A percentile compares a stretch with the other conserved stretches of the same genome.
Conservation (phyloP, 352 stramenopile genomes). For the Phytophthora nicotianae region DNA sequence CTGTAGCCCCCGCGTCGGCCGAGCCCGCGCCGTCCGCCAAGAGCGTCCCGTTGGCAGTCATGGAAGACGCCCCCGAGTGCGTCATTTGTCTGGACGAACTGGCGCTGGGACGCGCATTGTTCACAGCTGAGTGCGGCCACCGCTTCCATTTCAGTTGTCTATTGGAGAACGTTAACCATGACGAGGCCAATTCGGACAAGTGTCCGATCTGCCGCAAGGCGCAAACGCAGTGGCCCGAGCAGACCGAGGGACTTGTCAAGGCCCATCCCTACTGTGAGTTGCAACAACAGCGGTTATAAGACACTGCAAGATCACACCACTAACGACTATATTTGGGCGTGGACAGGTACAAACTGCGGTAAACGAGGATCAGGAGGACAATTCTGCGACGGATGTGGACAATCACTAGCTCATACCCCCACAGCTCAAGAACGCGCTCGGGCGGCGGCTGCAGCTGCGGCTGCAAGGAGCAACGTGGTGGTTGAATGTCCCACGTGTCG, state of each 20-base stretch:
- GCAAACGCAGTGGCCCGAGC: conserved; percentile 85
- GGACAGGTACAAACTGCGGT: conserved; percentile 69
- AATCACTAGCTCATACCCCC: conserved; percentile 73
- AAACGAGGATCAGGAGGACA: conserved; percentile 74
- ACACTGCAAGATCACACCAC: not conserved
- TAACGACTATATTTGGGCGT: conserved; percentile 7
- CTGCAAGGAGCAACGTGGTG: conserved; percentile 71
- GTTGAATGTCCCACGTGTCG: conserved; percentile 77
- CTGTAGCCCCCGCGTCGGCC: conserved; percentile 27
- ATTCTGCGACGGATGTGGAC: conserved; percentile 76
- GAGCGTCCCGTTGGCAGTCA: conserved; percentile 48
- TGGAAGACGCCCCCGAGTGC: conserved; percentile 70
- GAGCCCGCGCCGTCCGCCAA: conserved; percentile 13
- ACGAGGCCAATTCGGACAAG: conserved; percentile 89
- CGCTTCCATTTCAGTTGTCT: conserved; percentile 88
- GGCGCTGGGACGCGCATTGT: conserved; percentile 64
- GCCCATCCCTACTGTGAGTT: conserved; percentile 80
- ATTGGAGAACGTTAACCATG: conserved; percentile 90
- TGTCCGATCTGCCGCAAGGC: conserved; percentile 88
- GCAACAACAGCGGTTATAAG: conserved; percentile 1
- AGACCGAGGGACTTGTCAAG: conserved; percentile 85
- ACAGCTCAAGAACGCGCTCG: conserved; percentile 74
- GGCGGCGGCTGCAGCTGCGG: conserved; percentile 49
- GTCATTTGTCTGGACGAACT: conserved; percentile 88
- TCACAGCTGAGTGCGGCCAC: conserved; percentile 87